phyloP scores from a whole-genome alignment of 805 yeast species.

The Metschnikowia amazonensis region DNA sequence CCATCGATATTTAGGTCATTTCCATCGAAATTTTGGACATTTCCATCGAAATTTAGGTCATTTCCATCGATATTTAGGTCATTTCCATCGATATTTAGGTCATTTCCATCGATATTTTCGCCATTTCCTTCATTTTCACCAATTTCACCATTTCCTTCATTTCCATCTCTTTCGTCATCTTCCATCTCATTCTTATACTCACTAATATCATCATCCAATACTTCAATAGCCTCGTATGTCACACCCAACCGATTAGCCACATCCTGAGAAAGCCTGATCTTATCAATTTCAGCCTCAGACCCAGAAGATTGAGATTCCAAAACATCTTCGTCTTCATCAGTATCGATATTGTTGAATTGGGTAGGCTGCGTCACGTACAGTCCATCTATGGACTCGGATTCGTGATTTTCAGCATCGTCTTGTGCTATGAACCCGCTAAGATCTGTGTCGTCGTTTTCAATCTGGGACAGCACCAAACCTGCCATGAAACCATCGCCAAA shows the following conservation, averaged over 20 bases:
- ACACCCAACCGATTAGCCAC: constrained; percentile 31
- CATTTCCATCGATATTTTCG: too few relatives aligned
- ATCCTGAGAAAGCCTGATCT: constrained; percentile 31
- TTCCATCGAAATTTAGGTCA: too few relatives aligned
- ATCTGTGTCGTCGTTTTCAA: constrained; percentile 16
- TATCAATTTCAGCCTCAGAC: constrained; percentile 16
- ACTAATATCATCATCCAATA: constrained; percentile 25
- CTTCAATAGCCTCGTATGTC: constrained; percentile 18
- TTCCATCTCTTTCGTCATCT: neutral
- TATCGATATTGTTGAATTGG: constrained; percentile 7
- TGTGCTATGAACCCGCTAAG: constrained; percentile 19
- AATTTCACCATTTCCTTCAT: neutral
- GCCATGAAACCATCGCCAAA: constrained; percentile 19
- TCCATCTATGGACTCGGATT: constrained; percentile 13
- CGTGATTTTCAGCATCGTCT: constrained; percentile 12
- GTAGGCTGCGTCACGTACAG: constrained; percentile 17
- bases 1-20: too few relatives aligned
- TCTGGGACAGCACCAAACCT: constrained; percentile 17
- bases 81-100: too few relatives aligned
- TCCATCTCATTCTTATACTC: constrained; percentile 13
- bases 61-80: too few relatives aligned
- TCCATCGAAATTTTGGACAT: too few relatives aligned
- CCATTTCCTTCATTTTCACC: neutral
- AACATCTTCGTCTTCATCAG: constrained; percentile 11
- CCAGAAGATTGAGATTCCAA: constrained; percentile 6